phyloP scores from a whole-genome alignment of 805 yeast species.

The Saccharomycopsis malanga region DNA sequence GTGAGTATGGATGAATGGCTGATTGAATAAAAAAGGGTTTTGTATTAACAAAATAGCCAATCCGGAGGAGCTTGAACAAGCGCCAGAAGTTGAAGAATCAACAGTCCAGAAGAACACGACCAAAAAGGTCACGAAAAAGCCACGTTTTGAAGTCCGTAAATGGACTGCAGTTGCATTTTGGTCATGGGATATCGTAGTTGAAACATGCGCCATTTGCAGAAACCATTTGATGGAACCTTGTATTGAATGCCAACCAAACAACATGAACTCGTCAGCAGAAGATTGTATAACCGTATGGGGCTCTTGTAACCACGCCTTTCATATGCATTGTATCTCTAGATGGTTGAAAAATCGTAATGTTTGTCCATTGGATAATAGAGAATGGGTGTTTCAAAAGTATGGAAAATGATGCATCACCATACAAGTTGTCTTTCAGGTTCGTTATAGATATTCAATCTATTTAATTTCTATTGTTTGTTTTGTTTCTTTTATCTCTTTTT shows the following conservation, averaged over 20 bases:
- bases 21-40: not conserved
- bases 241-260: slow-evolving; percentile 89
- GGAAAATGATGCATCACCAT: slow-evolving; percentile 58
- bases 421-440: not conserved
- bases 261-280: slow-evolving; percentile 50
- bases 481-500: no score
- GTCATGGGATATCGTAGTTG: slow-evolving; percentile 97
- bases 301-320: slow-evolving; percentile 96
- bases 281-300: slow-evolving; percentile 98
- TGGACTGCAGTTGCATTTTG: slow-evolving; percentile 99
- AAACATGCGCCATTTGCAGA: slow-evolving; percentile 96
- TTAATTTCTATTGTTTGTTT: not conserved
- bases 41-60: not conserved
- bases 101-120: not conserved
- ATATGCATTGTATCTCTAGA: slow-evolving; percentile 89
- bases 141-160: slow-evolving; percentile 86
- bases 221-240: slow-evolving; percentile 98
- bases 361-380: slow-evolving; percentile 92
- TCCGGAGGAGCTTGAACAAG: not conserved
- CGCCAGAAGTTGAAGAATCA: not conserved
- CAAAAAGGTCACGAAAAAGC: slow-evolving; percentile 34
- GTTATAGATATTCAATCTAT: no score
- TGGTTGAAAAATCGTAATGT: slow-evolving; percentile 95
- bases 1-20: not conserved
- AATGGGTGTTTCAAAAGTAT: slow-evolving; percentile 73